Conservation (phyloP, 2,329 filamentous ascomycete species). For the Trematosphaeria pertusa region DNA sequence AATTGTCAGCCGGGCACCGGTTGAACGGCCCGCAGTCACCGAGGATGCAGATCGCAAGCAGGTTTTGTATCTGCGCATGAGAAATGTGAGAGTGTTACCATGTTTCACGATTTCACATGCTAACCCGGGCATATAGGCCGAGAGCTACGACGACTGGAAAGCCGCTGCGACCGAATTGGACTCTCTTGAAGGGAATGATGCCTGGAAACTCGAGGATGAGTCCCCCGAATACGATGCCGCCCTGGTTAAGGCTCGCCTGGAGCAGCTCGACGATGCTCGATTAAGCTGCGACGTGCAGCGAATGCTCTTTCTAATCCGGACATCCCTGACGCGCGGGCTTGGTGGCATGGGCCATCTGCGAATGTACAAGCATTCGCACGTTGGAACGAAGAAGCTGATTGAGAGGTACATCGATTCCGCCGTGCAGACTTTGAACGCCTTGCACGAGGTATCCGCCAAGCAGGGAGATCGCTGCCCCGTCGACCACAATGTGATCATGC, state of each 20-base stretch:
- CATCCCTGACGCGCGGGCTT: constrained; percentile 78
- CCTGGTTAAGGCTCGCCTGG: constrained; percentile 73
- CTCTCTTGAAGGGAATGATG: constrained; percentile 76
- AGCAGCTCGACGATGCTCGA: constrained; percentile 77
- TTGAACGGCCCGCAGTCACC: constrained; percentile 10
- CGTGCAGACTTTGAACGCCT: constrained; percentile 72
- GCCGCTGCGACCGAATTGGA: constrained; percentile 79
- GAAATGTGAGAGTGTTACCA: constrained; percentile 61
- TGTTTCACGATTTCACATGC: constrained; percentile 34
- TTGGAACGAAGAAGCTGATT: constrained; percentile 86
- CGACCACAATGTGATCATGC: constrained; percentile 67
- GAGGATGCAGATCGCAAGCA: constrained; percentile 55
- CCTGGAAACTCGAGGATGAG: constrained; percentile 76
- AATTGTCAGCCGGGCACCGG: constrained; percentile 11
- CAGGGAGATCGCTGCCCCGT: constrained; percentile 58
- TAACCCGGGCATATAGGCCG: constrained; percentile 60
- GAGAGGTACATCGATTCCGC: constrained; percentile 86
- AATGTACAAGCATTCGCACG: constrained; percentile 82
- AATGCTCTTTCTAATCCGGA: constrained; percentile 84
- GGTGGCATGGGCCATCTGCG: constrained; percentile 85
- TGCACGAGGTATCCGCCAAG: constrained; percentile 69
- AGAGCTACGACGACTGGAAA: constrained; percentile 75
- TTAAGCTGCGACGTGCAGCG: constrained; percentile 72
- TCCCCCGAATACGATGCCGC: constrained; percentile 74
- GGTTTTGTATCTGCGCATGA: constrained; percentile 69